Conservation (phyloP, 1,284 basidiomycete genomes). For the Phylloporus gajari region DNA sequence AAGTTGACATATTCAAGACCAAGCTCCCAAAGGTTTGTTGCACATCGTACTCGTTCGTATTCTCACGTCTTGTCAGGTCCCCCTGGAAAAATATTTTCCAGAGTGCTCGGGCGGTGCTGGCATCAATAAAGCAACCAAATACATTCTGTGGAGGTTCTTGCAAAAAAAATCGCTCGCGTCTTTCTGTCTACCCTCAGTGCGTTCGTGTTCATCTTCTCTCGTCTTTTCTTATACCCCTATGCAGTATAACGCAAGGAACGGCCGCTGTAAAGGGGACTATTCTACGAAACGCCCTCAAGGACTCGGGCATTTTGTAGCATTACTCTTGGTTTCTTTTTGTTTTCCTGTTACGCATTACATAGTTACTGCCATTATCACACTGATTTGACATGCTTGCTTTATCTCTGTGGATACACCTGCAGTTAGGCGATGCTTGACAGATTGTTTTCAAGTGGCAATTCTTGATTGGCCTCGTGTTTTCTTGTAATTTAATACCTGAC, state of each 20-base stretch:
- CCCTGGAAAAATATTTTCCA: conserved; percentile 90
- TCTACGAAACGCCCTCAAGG: conserved; percentile 86
- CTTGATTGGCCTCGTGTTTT: conserved; percentile 36
- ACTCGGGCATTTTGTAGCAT: conserved; percentile 76
- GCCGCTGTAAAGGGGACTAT: conserved; percentile 99
- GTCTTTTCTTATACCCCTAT: conserved; percentile 1
- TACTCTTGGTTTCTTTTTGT: background rate
- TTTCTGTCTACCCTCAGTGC: conserved; percentile 94
- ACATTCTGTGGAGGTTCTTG: conserved; percentile 97
- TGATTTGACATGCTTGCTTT: too few relatives aligned
- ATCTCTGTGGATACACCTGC: conserved; percentile 8
- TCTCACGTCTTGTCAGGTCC: conserved; percentile 57
- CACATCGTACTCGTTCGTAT: too few relatives aligned
- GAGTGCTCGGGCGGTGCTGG: conserved; percentile 95
- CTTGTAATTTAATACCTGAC: conserved; percentile 26
- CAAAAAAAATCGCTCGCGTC: conserved; percentile 88
- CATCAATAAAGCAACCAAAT: conserved; percentile 98
- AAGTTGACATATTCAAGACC: conserved; percentile 95
- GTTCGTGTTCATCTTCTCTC: conserved; percentile 42
- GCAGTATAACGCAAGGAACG: conserved; percentile 81
- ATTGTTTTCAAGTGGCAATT: conserved; percentile 25
- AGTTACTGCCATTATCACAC: too few relatives aligned
- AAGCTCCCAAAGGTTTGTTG: conserved; percentile 83
- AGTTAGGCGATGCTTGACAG: conserved; percentile 33
- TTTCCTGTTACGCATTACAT: background rate